These are phyloP conservation scores for Podaxis rugospora DNA, from an alignment of 768 basidiomycete species.

Conservation along the genomic window DNA sequence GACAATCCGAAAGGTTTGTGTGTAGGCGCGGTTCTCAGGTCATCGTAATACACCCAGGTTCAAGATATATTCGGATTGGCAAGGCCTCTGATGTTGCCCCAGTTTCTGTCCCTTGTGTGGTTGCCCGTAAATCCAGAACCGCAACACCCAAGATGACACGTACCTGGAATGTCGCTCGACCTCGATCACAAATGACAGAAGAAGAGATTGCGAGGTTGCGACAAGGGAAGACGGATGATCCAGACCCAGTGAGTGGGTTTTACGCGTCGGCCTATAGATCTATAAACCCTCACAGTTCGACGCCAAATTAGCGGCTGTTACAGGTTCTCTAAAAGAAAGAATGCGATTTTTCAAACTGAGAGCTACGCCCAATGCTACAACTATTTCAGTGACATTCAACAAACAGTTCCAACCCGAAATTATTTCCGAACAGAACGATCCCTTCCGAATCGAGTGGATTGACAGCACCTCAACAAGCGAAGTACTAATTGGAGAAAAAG, in stretches of 20 bases:
- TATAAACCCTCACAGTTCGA: conserved; percentile 50
- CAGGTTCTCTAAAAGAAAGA: conserved; percentile 68
- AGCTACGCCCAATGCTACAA: conserved; percentile 65
- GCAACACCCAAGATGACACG: conserved; percentile 39
- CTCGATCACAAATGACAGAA: conserved; percentile 5
- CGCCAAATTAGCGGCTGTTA: conserved; percentile 68
- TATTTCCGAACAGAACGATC: conserved; percentile 84
- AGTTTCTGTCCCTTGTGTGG: conserved; percentile 60
- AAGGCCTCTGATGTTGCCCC: conserved; percentile 76
- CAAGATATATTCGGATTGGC: conserved; percentile 68
- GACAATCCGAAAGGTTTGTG: neutral
- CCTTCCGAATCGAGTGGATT: conserved; percentile 83
- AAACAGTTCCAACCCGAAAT: conserved; percentile 79
- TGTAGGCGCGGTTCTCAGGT: conserved; percentile 71
- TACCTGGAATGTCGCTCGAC: conserved; percentile 1
- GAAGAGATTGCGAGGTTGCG: neutral
- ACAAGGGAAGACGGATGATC: conserved; percentile 27
- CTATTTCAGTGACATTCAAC: conserved; percentile 75
- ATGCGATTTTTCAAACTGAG: conserved; percentile 85
- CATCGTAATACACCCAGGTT: conserved; percentile 78
- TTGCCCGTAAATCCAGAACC: conserved; percentile 59
- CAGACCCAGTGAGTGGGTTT: conserved; percentile 53
- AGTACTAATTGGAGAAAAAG: conserved; percentile 69
- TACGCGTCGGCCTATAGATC: neutral
- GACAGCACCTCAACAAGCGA: conserved; percentile 44